A percentile compares a stretch with the other conserved stretches of the same genome.
Conservation (phyloP, 2,329 filamentous ascomycete species). For the Penicillium sp. region DNA sequence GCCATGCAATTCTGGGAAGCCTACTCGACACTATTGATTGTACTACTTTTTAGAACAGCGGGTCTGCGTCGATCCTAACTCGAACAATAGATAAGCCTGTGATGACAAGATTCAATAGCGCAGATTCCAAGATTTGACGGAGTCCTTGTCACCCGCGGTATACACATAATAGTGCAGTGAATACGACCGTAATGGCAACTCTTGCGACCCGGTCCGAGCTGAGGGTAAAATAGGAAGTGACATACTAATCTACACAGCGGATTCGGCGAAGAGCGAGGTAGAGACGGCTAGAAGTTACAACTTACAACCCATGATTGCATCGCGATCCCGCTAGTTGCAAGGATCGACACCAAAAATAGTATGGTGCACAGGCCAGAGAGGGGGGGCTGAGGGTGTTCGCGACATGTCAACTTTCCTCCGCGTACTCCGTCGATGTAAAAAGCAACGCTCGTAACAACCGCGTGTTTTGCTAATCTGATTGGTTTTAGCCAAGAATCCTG, state of each 20-base stretch:
- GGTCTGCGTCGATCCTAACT: slow-evolving; percentile 20
- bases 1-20: slow-evolving; percentile 8
- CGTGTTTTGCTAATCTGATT: slow-evolving; percentile 5
- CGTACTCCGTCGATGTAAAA: slow-evolving; percentile 3
- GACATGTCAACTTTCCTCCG: slow-evolving; percentile 9
- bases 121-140: slow-evolving; percentile 2
- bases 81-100: not conserved
- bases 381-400: not conserved
- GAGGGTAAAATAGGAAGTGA: not conserved
- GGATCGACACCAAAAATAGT: slow-evolving; percentile 2
- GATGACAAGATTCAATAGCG: slow-evolving; percentile 24
- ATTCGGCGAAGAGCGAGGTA: not conserved
- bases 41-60: slow-evolving; percentile 15
- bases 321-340: not conserved
- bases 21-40: slow-evolving; percentile 23
- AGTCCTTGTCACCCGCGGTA: not conserved
- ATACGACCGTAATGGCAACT: not conserved
- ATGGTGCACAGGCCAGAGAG: not conserved
- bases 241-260: too few relatives aligned
- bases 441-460: not conserved
- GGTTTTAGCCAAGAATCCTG: not conserved
- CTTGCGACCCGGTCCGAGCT: not conserved
- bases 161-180: not conserved
- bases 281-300: not conserved
- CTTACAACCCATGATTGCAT: not conserved